Evolutionary conservation across 768 basidiomycete species (phyloP).

Genomic region (Lyophyllum atratum): DNA sequence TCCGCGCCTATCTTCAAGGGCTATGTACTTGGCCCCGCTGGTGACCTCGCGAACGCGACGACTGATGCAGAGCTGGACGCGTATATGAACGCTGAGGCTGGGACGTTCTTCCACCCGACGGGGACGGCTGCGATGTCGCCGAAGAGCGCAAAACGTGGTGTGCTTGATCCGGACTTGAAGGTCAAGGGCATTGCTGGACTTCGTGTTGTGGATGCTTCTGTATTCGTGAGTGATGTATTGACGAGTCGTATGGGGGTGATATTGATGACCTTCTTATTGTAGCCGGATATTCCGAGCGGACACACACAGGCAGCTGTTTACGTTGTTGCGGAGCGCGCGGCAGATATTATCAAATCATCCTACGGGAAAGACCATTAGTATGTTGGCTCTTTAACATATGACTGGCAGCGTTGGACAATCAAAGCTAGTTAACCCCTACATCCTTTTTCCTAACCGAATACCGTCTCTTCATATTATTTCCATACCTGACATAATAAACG

Average conservation of each 20-base stretch:
- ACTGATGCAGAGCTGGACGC: slow-evolving; percentile 28
- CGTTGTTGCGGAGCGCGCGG: slow-evolving; percentile 35
- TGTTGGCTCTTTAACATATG: neutral
- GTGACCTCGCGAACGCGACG: slow-evolving; percentile 12
- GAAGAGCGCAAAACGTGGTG: slow-evolving; percentile 19
- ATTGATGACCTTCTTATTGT: neutral
- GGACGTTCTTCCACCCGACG: slow-evolving; percentile 30
- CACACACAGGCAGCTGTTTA: slow-evolving; percentile 38
- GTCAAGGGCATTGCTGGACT: slow-evolving; percentile 36
- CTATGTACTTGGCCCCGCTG: slow-evolving; percentile 11
- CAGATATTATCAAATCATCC: slow-evolving; percentile 28
- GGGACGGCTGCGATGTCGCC: slow-evolving; percentile 33
- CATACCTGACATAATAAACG: too few relatives aligned
- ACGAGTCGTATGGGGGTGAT: neutral
- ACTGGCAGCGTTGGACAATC: too few relatives aligned
- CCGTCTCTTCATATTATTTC: too few relatives aligned
- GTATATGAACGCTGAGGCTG: slow-evolving; percentile 21
- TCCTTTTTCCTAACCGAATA: too few relatives aligned
- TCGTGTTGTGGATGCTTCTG: slow-evolving; percentile 39
- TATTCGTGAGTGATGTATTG: slow-evolving; percentile 18
- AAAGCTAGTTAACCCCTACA: too few relatives aligned
- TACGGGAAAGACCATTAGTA: neutral
- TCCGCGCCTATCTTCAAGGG: slow-evolving; percentile 6
- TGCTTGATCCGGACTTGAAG: slow-evolving; percentile 24
- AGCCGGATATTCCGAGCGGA: slow-evolving; percentile 31